phyloP scores from a whole-genome alignment of 768 basidiomycete species.

The Termitomyces sp. region DNA sequence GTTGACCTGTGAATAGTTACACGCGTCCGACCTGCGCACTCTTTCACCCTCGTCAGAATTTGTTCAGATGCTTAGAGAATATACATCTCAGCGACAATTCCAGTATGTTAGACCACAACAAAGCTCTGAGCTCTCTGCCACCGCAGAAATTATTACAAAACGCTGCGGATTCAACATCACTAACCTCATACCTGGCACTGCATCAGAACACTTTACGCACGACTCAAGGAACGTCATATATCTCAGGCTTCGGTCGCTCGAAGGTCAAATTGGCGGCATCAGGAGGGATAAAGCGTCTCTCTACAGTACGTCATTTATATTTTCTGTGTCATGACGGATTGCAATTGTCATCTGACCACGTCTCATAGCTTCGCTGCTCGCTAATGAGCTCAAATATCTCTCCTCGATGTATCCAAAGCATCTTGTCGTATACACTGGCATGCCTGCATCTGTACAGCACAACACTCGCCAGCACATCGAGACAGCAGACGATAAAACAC shows the following conservation, averaged over 20 bases:
- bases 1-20: slow-evolving; percentile 35
- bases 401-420: slow-evolving; percentile 49
- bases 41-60: slow-evolving; percentile 50
- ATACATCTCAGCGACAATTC: slow-evolving; percentile 55
- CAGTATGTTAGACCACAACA: slow-evolving; percentile 45
- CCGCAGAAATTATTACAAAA: slow-evolving; percentile 39
- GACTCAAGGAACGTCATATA: slow-evolving; percentile 51
- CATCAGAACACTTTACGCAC: slow-evolving; percentile 26
- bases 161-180: slow-evolving; percentile 51
- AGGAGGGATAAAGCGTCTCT: slow-evolving; percentile 45
- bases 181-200: slow-evolving; percentile 30
- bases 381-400: slow-evolving; percentile 43
- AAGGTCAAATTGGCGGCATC: slow-evolving; percentile 29
- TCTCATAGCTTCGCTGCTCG: slow-evolving; percentile 38
- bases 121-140: slow-evolving; percentile 22
- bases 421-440: slow-evolving; percentile 63
- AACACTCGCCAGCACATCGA: slow-evolving; percentile 16
- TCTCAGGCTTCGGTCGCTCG: slow-evolving; percentile 48
- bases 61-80: slow-evolving; percentile 36
- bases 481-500: neutral
- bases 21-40: slow-evolving; percentile 68
- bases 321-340: neutral
- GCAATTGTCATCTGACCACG: slow-evolving; percentile 7
- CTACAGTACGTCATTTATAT: slow-evolving; percentile 40
- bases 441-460: slow-evolving; percentile 23